phyloP scores from a whole-genome alignment of 2,329 filamentous ascomycete species.

The Xylaria sp. region DNA sequence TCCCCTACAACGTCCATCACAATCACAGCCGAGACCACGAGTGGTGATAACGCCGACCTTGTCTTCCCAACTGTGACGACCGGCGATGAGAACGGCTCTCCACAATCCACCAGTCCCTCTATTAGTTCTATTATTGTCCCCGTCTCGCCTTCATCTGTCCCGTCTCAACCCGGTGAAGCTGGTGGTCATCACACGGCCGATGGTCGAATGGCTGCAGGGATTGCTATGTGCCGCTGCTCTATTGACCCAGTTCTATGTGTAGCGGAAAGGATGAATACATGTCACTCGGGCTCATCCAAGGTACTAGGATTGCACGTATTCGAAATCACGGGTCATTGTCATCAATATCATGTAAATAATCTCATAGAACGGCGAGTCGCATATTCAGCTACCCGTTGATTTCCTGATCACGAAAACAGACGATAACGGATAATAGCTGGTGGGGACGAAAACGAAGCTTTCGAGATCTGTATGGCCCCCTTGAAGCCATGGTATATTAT shows the following conservation, averaged over 20 bases:
- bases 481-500: too few relatives aligned
- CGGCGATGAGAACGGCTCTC: background rate
- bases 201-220: conserved; percentile 35
- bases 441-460: too few relatives aligned
- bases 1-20: conserved; percentile 1
- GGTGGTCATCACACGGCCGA: conserved; percentile 36
- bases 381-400: too few relatives aligned
- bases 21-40: background rate
- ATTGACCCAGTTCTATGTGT: conserved; percentile 25
- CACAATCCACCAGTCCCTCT: conserved; percentile 2
- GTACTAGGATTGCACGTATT: too few relatives aligned
- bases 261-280: background rate
- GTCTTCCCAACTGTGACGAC: background rate
- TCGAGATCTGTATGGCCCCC: too few relatives aligned
- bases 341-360: too few relatives aligned
- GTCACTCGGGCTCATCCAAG: too few relatives aligned
- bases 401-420: too few relatives aligned
- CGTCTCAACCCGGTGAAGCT: conserved; percentile 23
- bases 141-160: conserved; percentile 21
- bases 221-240: conserved; percentile 38
- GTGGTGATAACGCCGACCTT: background rate
- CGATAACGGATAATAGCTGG: too few relatives aligned
- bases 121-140: conserved; percentile 19
- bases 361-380: too few relatives aligned
- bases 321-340: too few relatives aligned